A percentile compares a stretch with the other conserved stretches of the same genome.
phyloP scores from a whole-genome alignment of 495 filamentous ascomycete genomes.

The Xylaria flabelliformis region DNA sequence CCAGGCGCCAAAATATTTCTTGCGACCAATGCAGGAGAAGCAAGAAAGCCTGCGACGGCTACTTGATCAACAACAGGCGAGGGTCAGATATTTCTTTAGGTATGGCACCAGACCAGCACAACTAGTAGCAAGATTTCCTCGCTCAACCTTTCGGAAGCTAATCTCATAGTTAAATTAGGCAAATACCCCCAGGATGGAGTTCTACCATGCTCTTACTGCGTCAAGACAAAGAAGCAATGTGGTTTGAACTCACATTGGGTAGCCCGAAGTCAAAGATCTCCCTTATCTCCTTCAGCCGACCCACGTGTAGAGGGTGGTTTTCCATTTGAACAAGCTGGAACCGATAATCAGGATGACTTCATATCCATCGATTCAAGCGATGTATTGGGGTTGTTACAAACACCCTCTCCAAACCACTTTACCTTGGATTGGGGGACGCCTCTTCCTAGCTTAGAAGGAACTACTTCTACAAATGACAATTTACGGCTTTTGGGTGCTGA shows the following conservation, averaged over 20 bases:
- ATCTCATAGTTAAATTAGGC: not conserved
- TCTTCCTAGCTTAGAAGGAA: slow-evolving; percentile 8
- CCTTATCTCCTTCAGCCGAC: not conserved
- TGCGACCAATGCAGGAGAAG: slow-evolving; percentile 56
- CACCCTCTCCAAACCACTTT: not conserved
- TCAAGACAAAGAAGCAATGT: slow-evolving; percentile 43
- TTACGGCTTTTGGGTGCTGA: not conserved
- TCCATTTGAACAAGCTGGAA: not conserved
- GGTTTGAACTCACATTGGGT: slow-evolving; percentile 38
- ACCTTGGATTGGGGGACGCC: not conserved
- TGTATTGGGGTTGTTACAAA: not conserved
- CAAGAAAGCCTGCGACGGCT: slow-evolving; percentile 51
- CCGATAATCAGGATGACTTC: not conserved
- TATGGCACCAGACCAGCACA: not conserved
- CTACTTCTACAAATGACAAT: not conserved
- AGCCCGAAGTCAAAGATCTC: not conserved
- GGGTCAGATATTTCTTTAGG: not conserved
- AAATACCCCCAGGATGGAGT: not conserved
- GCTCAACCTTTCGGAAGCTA: not conserved
- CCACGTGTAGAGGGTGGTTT: not conserved
- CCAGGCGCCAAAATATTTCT: slow-evolving; percentile 47
- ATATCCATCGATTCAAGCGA: not conserved
- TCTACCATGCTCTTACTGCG: slow-evolving; percentile 41
- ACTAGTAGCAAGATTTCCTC: not conserved
- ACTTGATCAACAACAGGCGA: slow-evolving; percentile 6